Base-by-base conservation (phyloP, 192 early-diverging fungal species). In the Coemansia javaensis region DNA sequence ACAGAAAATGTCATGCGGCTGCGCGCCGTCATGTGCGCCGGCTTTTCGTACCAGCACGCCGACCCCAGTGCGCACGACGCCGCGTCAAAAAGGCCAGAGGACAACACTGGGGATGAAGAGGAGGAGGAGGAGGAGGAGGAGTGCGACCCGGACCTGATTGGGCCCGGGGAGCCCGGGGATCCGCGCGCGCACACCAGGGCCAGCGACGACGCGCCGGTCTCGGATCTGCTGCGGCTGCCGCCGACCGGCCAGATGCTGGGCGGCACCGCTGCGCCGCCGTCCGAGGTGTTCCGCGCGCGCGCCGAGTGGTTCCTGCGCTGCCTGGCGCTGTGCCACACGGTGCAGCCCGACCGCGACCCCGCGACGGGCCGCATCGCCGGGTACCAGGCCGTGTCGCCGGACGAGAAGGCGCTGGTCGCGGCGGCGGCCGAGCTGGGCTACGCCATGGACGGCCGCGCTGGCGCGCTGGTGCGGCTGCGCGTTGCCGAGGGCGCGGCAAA, bases 1-100 rank as follows among this genome's bases (percentile, higher is more conserved):
- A 93, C 90, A 0, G 86, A 90, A 42, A 93, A 91, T 59, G 75
- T 88, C 7, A 90, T 91, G 88, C 75, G 86, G 37, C 84, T 92
- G 43, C 76, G 84, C 23, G 82, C 82, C 14, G 63, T 84, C 14
- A 81, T 81, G 61, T 75, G 80, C 3, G 82, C 77, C 7, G 84
- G 84, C 5, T 75, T 74, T 20, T 74, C 70, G 34, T 84, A 79
- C 53, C 50, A 81, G 37, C 82, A 86, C 43, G 47, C 58, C 12
- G 81, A 83, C 40, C 44, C 81, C 23, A n/a, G n/a, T n/a, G n/a
- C n/a, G n/a, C n/a, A n/a, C n/a, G n/a, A n/a, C n/a, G n/a, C n/a
- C n/a, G n/a, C n/a, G n/a, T n/a, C n/a, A n/a, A n/a, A n/a, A n/a
- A n/a, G n/a, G n/a, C n/a, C n/a, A n/a, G n/a, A n/a, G n/a, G n/a